Conservation (phyloP, 1,139 yeast species). For the Meyerozyma athensensis region DNA sequence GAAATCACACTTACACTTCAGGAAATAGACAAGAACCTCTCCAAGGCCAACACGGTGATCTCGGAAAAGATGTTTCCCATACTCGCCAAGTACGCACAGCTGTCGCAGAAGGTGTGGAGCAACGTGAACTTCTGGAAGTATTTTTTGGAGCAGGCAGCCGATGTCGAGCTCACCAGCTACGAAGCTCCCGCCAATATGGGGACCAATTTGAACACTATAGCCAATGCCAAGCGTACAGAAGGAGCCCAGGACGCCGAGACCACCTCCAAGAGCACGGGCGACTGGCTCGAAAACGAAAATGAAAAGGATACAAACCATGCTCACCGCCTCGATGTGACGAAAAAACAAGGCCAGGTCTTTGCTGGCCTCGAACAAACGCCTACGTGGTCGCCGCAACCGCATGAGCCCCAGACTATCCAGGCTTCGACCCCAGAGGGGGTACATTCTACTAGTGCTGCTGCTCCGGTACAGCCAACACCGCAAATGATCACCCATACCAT, state of each 20-base stretch:
- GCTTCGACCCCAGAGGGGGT: not conserved
- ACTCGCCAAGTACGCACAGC: slow-evolving; percentile 51
- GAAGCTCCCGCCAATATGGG: slow-evolving; percentile 40
- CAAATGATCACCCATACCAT: slow-evolving; percentile 5
- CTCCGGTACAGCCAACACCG: not conserved
- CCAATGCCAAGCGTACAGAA: slow-evolving; percentile 15
- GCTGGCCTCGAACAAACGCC: slow-evolving; percentile 10
- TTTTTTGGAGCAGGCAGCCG: slow-evolving; percentile 72
- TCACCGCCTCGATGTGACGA: slow-evolving; percentile 13
- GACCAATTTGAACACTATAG: slow-evolving; percentile 16
- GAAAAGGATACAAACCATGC: slow-evolving; percentile 17
- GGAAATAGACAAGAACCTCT: slow-evolving; percentile 69
- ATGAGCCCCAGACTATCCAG: slow-evolving; percentile 18
- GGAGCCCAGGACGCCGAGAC: slow-evolving; percentile 7
- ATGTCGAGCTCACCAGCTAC: slow-evolving; percentile 56
- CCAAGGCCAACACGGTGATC: slow-evolving; percentile 59
- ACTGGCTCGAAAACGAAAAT: slow-evolving; percentile 5
- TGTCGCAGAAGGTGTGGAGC: slow-evolving; percentile 54
- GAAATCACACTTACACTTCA: slow-evolving; percentile 75
- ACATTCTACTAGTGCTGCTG: not conserved
- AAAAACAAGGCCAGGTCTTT: slow-evolving; percentile 6
- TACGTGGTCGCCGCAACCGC: slow-evolving; percentile 8
- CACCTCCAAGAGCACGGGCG: slow-evolving; percentile 4
- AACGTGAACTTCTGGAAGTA: slow-evolving; percentile 69
- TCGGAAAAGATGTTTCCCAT: slow-evolving; percentile 60